A percentile compares a stretch with the other conserved stretches of the same genome.
phyloP scores from a whole-genome alignment of 495 filamentous ascomycete genomes.

The Aspergillus campestris region DNA sequence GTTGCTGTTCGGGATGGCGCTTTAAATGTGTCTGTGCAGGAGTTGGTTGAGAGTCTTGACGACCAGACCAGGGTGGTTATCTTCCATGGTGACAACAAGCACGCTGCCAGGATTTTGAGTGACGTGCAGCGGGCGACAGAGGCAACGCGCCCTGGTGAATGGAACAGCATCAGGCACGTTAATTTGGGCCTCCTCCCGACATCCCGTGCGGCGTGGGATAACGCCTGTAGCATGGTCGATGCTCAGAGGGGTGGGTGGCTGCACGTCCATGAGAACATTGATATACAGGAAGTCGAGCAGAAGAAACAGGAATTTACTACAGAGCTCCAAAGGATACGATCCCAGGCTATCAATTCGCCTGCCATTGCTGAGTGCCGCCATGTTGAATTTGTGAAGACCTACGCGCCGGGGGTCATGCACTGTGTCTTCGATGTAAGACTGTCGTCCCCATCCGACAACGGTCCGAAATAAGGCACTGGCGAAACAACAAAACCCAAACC shows the following conservation, averaged over 20 bases:
- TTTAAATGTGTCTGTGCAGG: slow-evolving; percentile 17
- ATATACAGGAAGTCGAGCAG: slow-evolving; percentile 49
- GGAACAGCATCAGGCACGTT: slow-evolving; percentile 51
- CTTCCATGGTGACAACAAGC: slow-evolving; percentile 61
- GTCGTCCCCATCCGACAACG: slow-evolving; percentile 2
- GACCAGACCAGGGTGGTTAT: slow-evolving; percentile 45
- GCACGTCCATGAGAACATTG: slow-evolving; percentile 84
- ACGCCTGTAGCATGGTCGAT: slow-evolving; percentile 54
- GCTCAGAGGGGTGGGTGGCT: slow-evolving; percentile 51
- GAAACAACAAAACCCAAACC: slow-evolving; percentile 5
- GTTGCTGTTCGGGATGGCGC: slow-evolving; percentile 26
- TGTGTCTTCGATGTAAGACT: slow-evolving; percentile 74
- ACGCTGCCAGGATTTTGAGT: slow-evolving; percentile 42
- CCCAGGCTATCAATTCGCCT: background rate
- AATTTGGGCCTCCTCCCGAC: slow-evolving; percentile 76
- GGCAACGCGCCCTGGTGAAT: slow-evolving; percentile 11
- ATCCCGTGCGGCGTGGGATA: slow-evolving; percentile 55
- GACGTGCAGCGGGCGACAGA: slow-evolving; percentile 15
- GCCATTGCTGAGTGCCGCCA: slow-evolving; percentile 46
- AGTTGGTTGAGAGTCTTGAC: slow-evolving; percentile 17
- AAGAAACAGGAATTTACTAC: slow-evolving; percentile 30
- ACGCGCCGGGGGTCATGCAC: slow-evolving; percentile 86
- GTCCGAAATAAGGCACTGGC: slow-evolving; percentile 20
- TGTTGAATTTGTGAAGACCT: slow-evolving; percentile 79
- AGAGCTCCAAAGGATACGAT: slow-evolving; percentile 12